phyloP scores from a whole-genome alignment of 2,329 filamentous ascomycete genomes.

The Talaromyces sp. region DNA sequence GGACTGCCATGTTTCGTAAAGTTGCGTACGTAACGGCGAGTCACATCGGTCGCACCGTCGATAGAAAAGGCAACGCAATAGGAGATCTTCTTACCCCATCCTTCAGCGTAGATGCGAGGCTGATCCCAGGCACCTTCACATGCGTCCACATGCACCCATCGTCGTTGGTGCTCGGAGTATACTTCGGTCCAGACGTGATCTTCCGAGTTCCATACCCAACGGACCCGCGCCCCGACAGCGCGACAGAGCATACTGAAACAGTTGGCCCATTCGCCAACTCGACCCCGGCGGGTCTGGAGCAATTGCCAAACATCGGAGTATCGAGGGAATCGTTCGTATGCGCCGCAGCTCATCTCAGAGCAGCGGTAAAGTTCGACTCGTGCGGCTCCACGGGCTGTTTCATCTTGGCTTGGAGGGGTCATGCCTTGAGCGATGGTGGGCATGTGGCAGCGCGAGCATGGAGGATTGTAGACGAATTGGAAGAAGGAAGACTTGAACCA shows the following conservation, averaged over 20 bases:
- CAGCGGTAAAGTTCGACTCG: slow-evolving; percentile 91
- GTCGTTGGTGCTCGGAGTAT: slow-evolving; percentile 88
- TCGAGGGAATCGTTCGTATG: slow-evolving; percentile 85
- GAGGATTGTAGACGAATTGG: slow-evolving; percentile 93
- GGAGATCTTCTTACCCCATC: slow-evolving; percentile 94
- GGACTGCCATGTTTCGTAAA: slow-evolving; percentile 64
- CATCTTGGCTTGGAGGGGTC: slow-evolving; percentile 83
- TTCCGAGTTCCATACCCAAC: slow-evolving; percentile 98
- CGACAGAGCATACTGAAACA: slow-evolving; percentile 98
- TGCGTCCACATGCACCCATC: slow-evolving; percentile 96
- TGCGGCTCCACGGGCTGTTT: slow-evolving; percentile 82
- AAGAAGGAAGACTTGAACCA: slow-evolving; percentile 98
- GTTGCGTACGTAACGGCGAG: slow-evolving; percentile 63
- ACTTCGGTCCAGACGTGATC: slow-evolving; percentile 98
- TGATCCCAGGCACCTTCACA: slow-evolving; percentile 97
- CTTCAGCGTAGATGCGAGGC: slow-evolving; percentile 86
- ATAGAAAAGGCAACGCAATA: slow-evolving; percentile 97
- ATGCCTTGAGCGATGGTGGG: slow-evolving; percentile 82
- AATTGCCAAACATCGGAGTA: slow-evolving; percentile 95
- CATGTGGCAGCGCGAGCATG: slow-evolving; percentile 77
- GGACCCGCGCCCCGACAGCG: slow-evolving; percentile 83
- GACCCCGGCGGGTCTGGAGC: slow-evolving; percentile 80
- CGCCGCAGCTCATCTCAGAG: slow-evolving; percentile 71
- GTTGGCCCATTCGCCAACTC: slow-evolving; percentile 95
- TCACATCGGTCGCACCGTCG: slow-evolving; percentile 73